These are phyloP conservation scores for Leishmania mexicana DNA, from an alignment of 208 protist genomes.

Conservation along the genomic window DNA sequence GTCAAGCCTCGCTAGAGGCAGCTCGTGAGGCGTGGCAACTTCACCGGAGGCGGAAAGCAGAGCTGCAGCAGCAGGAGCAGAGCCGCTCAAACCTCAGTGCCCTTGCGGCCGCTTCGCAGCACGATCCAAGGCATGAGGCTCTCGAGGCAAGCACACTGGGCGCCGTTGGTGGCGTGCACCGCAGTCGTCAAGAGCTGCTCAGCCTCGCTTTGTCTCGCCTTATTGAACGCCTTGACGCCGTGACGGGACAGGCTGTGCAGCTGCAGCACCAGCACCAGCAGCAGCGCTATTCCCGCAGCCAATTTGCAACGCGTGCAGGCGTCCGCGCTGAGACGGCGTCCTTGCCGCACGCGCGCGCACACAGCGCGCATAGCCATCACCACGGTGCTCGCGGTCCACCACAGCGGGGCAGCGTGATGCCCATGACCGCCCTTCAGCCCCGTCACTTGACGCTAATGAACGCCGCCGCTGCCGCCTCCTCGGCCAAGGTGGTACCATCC, in stretches of 20 bases:
- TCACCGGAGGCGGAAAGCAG: slow-evolving; percentile 12
- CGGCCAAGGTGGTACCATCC: background rate
- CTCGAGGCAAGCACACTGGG: background rate
- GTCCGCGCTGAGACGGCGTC: background rate
- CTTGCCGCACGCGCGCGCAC: background rate
- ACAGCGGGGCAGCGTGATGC: background rate
- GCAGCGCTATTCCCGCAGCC: background rate
- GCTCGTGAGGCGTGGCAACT: slow-evolving; percentile 37
- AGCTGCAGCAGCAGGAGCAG: slow-evolving; percentile 20
- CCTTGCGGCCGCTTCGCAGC: background rate
- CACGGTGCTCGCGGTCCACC: background rate
- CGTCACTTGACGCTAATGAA: background rate
- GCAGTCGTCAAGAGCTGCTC: slow-evolving; percentile 5
- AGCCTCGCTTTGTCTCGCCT: slow-evolving; percentile 15
- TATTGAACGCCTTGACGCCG: slow-evolving; percentile 34
- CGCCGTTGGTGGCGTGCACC: background rate
- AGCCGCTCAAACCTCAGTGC: background rate
- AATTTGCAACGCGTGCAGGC: background rate
- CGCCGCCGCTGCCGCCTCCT: background rate
- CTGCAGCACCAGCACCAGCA: background rate
- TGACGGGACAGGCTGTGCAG: slow-evolving; percentile 20
- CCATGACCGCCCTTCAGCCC: background rate
- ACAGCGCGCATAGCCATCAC: background rate
- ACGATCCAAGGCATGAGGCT: background rate
- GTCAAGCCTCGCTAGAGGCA: slow-evolving; percentile 36